Conservation (phyloP, 75 land plant species). For the Adiantum capillusveneris region DNA sequence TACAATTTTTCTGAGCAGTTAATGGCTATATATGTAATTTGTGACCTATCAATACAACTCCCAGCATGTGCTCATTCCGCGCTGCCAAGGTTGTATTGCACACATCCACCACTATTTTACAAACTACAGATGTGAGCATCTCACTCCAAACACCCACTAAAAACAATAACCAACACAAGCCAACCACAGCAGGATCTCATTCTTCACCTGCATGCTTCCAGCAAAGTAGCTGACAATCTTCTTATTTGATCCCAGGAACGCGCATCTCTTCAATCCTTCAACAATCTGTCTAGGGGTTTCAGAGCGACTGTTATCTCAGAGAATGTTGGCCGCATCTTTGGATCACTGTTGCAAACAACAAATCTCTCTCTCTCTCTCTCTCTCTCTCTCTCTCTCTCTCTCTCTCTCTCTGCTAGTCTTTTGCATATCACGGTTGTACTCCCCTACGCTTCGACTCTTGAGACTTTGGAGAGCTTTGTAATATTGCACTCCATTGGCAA, state of each 20-base stretch:
- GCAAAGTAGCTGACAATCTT: neutral
- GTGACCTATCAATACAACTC: neutral
- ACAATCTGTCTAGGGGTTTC: conserved; percentile 37
- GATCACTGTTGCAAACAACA: conserved; percentile 48
- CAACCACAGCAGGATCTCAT: too few species aligned
- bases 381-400: neutral
- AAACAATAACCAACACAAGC: too few species aligned
- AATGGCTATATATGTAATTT: neutral
- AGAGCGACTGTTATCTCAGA: conserved; percentile 50
- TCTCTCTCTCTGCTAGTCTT: neutral
- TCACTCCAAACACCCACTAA: too few species aligned
- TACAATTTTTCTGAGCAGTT: neutral
- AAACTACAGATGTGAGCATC: too few species aligned
- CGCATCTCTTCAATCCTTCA: conserved; percentile 2
- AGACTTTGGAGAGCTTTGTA: too few species aligned
- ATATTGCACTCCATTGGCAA: too few species aligned
- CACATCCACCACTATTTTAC: too few species aligned
- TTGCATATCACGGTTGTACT: too few species aligned
- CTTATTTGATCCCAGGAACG: neutral
- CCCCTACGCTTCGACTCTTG: too few species aligned
- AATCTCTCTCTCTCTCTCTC: conserved; percentile 10
- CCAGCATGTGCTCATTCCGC: neutral
- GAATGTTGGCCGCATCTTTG: conserved; percentile 56
- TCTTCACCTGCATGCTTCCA: neutral
- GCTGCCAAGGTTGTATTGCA: neutral